Conservation (phyloP, 2,329 filamentous ascomycete genomes). For the Trichothecium roseum region DNA sequence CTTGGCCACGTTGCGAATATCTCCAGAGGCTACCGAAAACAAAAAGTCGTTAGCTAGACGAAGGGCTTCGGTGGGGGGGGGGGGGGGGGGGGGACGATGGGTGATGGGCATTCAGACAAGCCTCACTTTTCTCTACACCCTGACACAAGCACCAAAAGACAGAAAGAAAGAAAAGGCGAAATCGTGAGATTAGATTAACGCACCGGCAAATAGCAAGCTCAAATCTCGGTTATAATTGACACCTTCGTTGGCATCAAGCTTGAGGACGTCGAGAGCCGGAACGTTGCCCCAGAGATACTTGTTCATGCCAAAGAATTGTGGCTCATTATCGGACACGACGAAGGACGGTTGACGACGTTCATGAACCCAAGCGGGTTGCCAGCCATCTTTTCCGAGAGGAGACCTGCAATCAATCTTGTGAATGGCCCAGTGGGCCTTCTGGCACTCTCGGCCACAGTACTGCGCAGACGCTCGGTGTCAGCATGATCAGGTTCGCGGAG, state of each 20-base stretch:
- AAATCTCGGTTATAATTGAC: slow-evolving; percentile 1
- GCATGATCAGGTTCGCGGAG: no score
- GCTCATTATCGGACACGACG: background rate
- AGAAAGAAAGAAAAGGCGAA: no score
- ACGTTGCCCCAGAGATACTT: slow-evolving; percentile 1
- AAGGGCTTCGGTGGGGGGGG: no score
- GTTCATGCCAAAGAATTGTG: background rate
- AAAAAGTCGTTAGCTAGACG: background rate
- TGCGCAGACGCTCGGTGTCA: no score
- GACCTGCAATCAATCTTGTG: slow-evolving; percentile 1
- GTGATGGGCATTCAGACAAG: no score
- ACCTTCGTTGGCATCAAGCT: slow-evolving; percentile 4
- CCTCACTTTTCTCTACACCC: background rate
- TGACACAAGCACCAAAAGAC: background rate
- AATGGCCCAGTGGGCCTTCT: slow-evolving; percentile 1
- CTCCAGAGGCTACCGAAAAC: slow-evolving; percentile 26
- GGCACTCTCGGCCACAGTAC: slow-evolving; percentile 1
- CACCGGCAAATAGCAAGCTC: slow-evolving; percentile 5
- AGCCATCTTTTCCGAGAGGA: background rate
- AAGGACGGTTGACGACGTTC: background rate
- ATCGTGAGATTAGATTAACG: no score
- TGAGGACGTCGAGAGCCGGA: slow-evolving; percentile 1
- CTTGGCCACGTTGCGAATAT: slow-evolving; percentile 30
- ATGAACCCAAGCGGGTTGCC: background rate
- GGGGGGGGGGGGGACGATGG: no score